Evolutionary conservation across 2,329 filamentous ascomycete species (phyloP).

Genomic region (Stagonosporopsis vannaccii): DNA sequence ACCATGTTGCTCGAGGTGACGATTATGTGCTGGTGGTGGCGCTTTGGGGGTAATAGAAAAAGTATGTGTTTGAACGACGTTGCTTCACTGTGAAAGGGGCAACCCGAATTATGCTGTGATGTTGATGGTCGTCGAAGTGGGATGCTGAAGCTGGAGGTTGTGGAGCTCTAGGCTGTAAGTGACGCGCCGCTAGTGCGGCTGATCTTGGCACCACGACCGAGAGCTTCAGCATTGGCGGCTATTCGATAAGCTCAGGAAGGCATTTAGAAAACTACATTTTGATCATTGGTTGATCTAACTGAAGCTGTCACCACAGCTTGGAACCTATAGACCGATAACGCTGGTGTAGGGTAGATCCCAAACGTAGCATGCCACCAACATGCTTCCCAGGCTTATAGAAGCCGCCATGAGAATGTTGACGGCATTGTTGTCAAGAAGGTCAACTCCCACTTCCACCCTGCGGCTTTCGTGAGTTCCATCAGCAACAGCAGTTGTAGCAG

Average conservation of each 20-base stretch:
- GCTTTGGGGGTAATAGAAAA: background rate
- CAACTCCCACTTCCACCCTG: constrained; percentile 68
- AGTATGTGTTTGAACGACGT: background rate
- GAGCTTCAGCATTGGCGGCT: background rate
- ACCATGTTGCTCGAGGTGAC: constrained; percentile 23
- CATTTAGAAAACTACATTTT: background rate
- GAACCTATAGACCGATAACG: constrained; percentile 25
- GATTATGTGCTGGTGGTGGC: background rate
- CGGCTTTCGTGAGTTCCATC: constrained; percentile 53
- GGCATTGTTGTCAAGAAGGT: constrained; percentile 91
- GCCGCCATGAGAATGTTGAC: constrained; percentile 94
- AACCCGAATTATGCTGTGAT: background rate
- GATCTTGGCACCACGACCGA: constrained; percentile 35
- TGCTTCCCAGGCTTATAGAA: constrained; percentile 79
- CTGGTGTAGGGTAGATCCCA: constrained; percentile 45
- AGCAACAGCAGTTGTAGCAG: constrained; percentile 33
- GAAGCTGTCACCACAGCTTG: background rate
- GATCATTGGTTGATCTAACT: background rate
- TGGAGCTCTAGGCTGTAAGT: constrained; percentile 41
- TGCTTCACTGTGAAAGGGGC: background rate
- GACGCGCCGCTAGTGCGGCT: constrained; percentile 37
- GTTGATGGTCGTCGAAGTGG: constrained; percentile 4
- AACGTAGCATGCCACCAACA: constrained; percentile 57
- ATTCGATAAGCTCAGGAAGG: background rate
- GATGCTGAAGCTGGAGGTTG: constrained; percentile 25